A percentile compares a stretch with the other conserved stretches of the same genome.
phyloP scores from a whole-genome alignment of 495 filamentous ascomycete genomes.

The Astrothelium macrocarpum region DNA sequence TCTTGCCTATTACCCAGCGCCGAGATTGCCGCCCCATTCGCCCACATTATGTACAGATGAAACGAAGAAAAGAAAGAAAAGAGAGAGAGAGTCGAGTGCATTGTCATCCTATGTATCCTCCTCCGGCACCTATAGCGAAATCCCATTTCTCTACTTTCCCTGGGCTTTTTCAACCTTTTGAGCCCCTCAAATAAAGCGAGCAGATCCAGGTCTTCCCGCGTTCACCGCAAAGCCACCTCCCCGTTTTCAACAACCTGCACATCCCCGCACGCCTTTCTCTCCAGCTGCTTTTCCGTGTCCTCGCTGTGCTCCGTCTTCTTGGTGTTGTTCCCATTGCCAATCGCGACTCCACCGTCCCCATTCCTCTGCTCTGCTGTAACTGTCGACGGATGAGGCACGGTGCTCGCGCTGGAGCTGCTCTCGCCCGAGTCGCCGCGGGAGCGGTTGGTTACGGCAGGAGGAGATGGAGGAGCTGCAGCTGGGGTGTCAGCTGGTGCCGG shows the following conservation, averaged over 20 bases:
- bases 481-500: background rate
- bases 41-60: background rate
- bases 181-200: no score
- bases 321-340: background rate
- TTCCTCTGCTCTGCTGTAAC: background rate
- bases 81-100: background rate
- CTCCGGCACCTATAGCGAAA: no score
- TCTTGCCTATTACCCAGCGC: background rate
- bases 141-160: no score
- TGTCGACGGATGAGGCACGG: constrained; percentile 16
- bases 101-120: no score
- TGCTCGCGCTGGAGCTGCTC: constrained; percentile 18
- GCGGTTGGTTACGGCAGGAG: constrained; percentile 7
- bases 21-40: background rate
- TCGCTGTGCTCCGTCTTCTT: background rate
- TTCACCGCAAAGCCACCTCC: background rate
- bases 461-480: background rate
- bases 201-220: background rate
- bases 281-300: constrained; percentile 3
- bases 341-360: background rate
- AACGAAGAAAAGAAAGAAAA: background rate
- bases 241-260: background rate
- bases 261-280: background rate
- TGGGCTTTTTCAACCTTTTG: no score
- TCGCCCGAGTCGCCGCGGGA: constrained; percentile 18